phyloP scores from a whole-genome alignment of 164 flowering plant genomes.

The Cinnamomum micranthum region DNA sequence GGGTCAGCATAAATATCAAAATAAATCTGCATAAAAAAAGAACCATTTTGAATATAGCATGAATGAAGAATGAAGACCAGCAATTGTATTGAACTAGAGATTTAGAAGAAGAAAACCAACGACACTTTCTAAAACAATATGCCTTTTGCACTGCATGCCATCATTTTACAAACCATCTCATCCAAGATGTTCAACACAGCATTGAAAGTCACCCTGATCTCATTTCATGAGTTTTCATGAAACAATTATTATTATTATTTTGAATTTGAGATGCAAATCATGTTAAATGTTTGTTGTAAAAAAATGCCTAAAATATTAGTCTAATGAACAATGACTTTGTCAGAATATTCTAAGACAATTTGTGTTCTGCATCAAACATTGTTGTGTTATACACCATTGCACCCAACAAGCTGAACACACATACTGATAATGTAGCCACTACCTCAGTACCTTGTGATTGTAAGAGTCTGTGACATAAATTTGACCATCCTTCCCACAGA shows the following conservation, averaged over 20 bases:
- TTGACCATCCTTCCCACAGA: slow-evolving; percentile 64
- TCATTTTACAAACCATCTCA: neutral
- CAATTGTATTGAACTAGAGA: neutral
- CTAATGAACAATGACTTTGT: too few relatives aligned
- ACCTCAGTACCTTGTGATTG: slow-evolving; percentile 73
- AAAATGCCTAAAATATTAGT: too few relatives aligned
- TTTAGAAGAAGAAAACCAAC: too few relatives aligned
- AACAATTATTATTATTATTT: too few relatives aligned
- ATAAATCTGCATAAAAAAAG: too few relatives aligned
- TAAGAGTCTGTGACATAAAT: slow-evolving; percentile 86
- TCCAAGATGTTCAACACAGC: neutral
- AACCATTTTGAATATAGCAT: too few relatives aligned
- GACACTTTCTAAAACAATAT: neutral
- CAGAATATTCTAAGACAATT: neutral
- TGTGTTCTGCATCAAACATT: neutral
- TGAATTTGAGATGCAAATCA: too few relatives aligned
- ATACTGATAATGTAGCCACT: too few relatives aligned
- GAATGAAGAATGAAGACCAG: neutral
- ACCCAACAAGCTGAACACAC: too few relatives aligned
- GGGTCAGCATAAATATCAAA: too few relatives aligned
- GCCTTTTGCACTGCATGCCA: neutral
- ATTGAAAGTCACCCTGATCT: neutral
- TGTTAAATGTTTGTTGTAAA: too few relatives aligned
- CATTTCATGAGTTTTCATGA: neutral
- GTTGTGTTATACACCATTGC: too few relatives aligned